phyloP scores from a whole-genome alignment of 2,329 filamentous ascomycete species.

The Ceratocystis variospora region DNA sequence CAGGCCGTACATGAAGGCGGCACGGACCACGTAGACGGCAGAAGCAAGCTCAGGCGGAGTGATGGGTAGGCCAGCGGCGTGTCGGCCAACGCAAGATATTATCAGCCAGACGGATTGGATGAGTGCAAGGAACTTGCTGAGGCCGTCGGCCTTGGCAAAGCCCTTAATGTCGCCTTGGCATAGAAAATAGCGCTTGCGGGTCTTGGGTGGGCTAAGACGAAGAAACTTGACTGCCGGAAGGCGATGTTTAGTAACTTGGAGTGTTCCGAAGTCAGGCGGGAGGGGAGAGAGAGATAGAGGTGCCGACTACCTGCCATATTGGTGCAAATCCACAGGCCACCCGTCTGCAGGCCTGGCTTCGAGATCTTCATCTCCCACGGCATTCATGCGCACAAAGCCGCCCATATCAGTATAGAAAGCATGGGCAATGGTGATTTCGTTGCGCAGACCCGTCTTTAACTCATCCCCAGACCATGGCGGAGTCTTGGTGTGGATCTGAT shows the following conservation, averaged over 20 bases:
- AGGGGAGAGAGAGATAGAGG: background rate
- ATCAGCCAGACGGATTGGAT: constrained; percentile 30
- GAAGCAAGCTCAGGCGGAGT: constrained; percentile 28
- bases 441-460: background rate
- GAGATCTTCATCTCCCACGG: background rate
- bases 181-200: constrained; percentile 13
- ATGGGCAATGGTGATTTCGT: constrained; percentile 24
- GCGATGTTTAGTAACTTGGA: background rate
- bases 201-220: background rate
- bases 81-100: constrained; percentile 26
- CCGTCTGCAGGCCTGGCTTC: background rate
- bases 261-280: background rate
- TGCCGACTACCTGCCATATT: constrained; percentile 5
- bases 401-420: constrained; percentile 25
- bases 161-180: constrained; percentile 24
- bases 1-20: constrained; percentile 25
- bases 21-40: constrained; percentile 26
- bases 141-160: constrained; percentile 27
- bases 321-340: constrained; percentile 4
- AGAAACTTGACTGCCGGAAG: constrained; percentile 6
- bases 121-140: constrained; percentile 27
- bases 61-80: constrained; percentile 25
- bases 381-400: constrained; percentile 22
- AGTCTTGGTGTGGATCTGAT: background rate
- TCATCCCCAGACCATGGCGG: constrained; percentile 7